Evolutionary conservation across 306 rosid genomes (phyloP).

Genomic region (Betula pendula): DNA sequence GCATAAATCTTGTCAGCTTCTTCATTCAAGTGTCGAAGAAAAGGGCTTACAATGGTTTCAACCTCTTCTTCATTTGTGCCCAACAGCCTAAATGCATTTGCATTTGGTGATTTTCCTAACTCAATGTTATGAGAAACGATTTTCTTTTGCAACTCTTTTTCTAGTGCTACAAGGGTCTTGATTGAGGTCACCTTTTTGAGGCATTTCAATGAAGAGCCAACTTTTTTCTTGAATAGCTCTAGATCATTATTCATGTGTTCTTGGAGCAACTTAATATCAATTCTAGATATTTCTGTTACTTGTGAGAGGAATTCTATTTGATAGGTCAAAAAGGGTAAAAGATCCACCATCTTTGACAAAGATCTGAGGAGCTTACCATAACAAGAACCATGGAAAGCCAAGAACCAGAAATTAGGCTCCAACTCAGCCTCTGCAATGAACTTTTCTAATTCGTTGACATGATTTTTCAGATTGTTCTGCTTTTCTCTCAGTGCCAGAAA

Average conservation of each 20-base stretch:
- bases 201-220: conserved; percentile 35
- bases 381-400: conserved; percentile 54
- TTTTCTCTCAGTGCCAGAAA: conserved; percentile 36
- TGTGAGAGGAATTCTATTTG: conserved; percentile 43
- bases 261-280: conserved; percentile 25
- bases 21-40: conserved; percentile 48
- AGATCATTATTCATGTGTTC: conserved; percentile 40
- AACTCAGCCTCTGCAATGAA: conserved; percentile 57
- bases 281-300: conserved; percentile 27
- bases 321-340: conserved; percentile 31
- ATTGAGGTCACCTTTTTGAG: conserved; percentile 39
- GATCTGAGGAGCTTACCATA: conserved; percentile 55
- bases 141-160: conserved; percentile 34
- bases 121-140: conserved; percentile 39
- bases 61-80: conserved; percentile 39
- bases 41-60: conserved; percentile 41
- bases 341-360: conserved; percentile 48
- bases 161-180: conserved; percentile 31
- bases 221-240: conserved; percentile 39
- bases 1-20: conserved; percentile 33
- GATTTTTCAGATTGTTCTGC: conserved; percentile 45
- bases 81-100: conserved; percentile 27
- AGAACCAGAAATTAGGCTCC: conserved; percentile 85
- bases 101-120: conserved; percentile 37
- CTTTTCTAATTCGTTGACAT: conserved; percentile 36